These are phyloP conservation scores for Tuber borchii DNA, from an alignment of 495 filamentous ascomycete species.

Conservation along the genomic window DNA sequence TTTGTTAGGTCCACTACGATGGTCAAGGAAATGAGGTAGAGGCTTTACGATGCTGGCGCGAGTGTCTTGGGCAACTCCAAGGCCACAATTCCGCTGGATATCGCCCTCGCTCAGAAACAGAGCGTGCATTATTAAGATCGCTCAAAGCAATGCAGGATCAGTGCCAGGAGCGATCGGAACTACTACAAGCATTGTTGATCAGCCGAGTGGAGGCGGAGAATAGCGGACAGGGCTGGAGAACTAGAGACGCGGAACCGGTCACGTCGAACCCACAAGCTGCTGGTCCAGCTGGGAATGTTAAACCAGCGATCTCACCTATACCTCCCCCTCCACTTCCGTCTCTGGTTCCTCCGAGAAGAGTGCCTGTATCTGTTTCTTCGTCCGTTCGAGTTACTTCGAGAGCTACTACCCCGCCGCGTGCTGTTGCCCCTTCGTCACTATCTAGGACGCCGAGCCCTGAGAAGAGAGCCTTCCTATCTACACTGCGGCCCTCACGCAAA, in stretches of 20 bases:
- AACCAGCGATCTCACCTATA: constrained; percentile 16
- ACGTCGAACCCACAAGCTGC: background rate
- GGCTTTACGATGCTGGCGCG: constrained; percentile 85
- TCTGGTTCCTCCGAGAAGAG: constrained; percentile 45
- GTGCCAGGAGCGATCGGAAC: constrained; percentile 86
- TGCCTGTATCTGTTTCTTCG: background rate
- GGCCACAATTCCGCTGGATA: constrained; percentile 77
- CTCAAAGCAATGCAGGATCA: constrained; percentile 77
- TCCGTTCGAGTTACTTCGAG: background rate
- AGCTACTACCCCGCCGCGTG: constrained; percentile 13
- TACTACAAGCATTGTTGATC: constrained; percentile 71
- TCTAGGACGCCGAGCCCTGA: constrained; percentile 75
- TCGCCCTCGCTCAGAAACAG: constrained; percentile 72
- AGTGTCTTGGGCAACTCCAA: constrained; percentile 83
- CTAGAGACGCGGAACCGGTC: background rate
- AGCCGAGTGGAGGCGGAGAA: constrained; percentile 59
- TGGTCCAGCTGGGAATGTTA: background rate
- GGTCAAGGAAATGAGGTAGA: constrained; percentile 82
- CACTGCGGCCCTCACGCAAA: constrained; percentile 54
- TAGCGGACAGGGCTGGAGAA: constrained; percentile 37
- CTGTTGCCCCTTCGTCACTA: constrained; percentile 36
- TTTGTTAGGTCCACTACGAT: constrained; percentile 36
- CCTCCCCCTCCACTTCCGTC: constrained; percentile 60
- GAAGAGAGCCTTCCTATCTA: constrained; percentile 75
- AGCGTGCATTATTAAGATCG: constrained; percentile 73